Percentiles rank a stretch among this genome's conserved stretches.
phyloP scores from a whole-genome alignment of 768 basidiomycete species.

The Lentinula sp. region DNA sequence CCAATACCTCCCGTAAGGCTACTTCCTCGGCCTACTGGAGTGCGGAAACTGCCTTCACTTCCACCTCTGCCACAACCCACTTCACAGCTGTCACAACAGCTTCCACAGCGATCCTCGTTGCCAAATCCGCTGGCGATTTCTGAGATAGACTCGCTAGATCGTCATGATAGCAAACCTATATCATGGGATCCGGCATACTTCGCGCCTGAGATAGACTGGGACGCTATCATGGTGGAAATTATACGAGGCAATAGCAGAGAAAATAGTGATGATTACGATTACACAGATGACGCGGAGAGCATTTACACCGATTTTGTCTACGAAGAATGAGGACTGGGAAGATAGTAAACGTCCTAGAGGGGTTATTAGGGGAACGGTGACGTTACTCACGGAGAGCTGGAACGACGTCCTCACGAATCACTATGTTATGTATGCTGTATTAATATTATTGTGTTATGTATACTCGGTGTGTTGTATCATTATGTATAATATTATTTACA shows the following conservation, averaged over 20 bases:
- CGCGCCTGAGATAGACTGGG: conserved; percentile 13
- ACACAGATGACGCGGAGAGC: background rate
- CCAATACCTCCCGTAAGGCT: conserved; percentile 3
- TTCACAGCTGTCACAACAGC: background rate
- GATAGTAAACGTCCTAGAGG: background rate
- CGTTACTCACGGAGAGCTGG: too few relatives aligned
- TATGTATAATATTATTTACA: background rate
- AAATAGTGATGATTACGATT: background rate
- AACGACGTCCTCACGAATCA: too few relatives aligned
- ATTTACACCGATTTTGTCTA: conserved; percentile 4
- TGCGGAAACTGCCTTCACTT: conserved; percentile 10
- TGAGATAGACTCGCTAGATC: background rate
- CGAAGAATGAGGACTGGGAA: background rate
- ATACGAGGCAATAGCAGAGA: conserved; percentile 1
- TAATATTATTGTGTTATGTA: background rate
- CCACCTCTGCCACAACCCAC: background rate
- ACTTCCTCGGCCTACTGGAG: background rate
- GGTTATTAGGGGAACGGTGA: background rate
- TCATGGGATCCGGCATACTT: conserved; percentile 2
- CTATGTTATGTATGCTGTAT: background rate
- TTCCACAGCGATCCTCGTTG: background rate
- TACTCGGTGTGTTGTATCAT: background rate
- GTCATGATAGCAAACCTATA: background rate
- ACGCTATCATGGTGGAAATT: conserved; percentile 11
- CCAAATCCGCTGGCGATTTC: background rate